Percentiles rank a stretch among this genome's conserved stretches.
Conservation (phyloP, 2,329 filamentous ascomycete species). For the Penicillium sclerotigenum region DNA sequence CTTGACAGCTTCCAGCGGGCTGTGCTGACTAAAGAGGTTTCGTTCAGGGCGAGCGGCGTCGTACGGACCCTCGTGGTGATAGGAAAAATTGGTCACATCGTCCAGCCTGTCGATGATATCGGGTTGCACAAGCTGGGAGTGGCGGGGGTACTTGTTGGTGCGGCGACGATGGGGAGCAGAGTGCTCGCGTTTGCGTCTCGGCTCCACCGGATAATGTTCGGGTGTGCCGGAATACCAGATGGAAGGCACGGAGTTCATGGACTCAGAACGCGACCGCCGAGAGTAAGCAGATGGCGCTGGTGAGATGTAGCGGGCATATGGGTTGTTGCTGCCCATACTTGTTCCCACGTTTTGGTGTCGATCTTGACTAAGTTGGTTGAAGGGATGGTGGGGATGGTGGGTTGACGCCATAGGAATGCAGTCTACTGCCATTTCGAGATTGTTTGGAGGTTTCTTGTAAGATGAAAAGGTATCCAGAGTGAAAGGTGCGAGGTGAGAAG, state of each 20-base stretch:
- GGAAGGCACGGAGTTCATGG: conserved; percentile 21
- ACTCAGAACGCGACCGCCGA: conserved; percentile 22
- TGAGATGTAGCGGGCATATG: conserved; percentile 29
- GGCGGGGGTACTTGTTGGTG: conserved; percentile 17
- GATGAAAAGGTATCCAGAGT: neutral
- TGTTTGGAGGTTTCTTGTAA: neutral
- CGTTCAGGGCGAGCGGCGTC: conserved; percentile 75
- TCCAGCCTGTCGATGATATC: conserved; percentile 83
- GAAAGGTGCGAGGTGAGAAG: neutral
- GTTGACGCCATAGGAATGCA: conserved; percentile 24
- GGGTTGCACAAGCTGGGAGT: conserved; percentile 51
- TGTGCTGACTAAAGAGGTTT: conserved; percentile 61
- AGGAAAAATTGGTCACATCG: conserved; percentile 58
- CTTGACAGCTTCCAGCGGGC: conserved; percentile 73
- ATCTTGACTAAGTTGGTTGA: conserved; percentile 12
- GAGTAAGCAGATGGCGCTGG: conserved; percentile 19
- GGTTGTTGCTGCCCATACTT: conserved; percentile 22
- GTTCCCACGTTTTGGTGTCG: conserved; percentile 6
- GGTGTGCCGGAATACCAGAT: conserved; percentile 25
- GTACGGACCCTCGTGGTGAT: conserved; percentile 89
- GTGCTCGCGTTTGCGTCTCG: conserved; percentile 17
- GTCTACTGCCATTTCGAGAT: conserved; percentile 17
- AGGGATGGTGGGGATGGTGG: conserved; percentile 22
- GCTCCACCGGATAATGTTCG: conserved; percentile 28
- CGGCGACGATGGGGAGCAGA: conserved; percentile 18